Evolutionary conservation across 2,329 filamentous ascomycete species (phyloP), one percentile per base, ranked within the genome.

Genomic region (Trichoderma sp.): DNA sequence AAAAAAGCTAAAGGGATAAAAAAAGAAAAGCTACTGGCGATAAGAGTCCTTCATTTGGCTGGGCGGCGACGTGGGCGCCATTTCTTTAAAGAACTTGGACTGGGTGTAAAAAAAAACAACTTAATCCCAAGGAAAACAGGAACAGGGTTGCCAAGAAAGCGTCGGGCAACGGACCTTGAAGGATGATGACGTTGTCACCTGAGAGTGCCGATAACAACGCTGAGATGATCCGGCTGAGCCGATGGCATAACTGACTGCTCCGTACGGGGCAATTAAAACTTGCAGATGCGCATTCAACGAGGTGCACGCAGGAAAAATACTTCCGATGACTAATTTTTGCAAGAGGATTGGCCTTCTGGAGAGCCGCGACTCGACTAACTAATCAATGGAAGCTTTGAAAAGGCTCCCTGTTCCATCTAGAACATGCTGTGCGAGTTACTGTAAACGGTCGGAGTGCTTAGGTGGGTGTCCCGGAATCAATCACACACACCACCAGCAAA

Each of bases 141-240:
- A 51, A 21, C 14, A 62, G 57, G 67, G 39, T 58, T 34, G 34
- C 36, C 32, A 36, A 62, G 56, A 28, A 69, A 30, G 57, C 39
- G 57, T 36, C 57, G 67, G 67, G 56, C 36, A 69, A 60, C 57
- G 57, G 57, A 60, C 28, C 11, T 14, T 34, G 57, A 53, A 30
- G 65, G 57, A 51, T 51, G 57, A 70, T 70, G 67, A 70, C 67
- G 67, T 70, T 36, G 67, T 62, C 18, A 47, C 24, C 56, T 51
- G 28, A 70, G 39, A 39, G 47, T 43, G 56, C 67, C 67, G 67
- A 70, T 53, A 60, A 32, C 57, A 60, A n/a, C 15, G 57, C 57
- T 60, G 9, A 21, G 30, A 60, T 30, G 57, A 60, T 60, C 57
- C 57, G 57, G 57, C 57, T 34, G 57, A 60, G 57, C 57, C 57